These are phyloP conservation scores for Trichocladium uniseriatum DNA, from an alignment of 495 filamentous ascomycete genomes.

Conservation along the genomic window DNA sequence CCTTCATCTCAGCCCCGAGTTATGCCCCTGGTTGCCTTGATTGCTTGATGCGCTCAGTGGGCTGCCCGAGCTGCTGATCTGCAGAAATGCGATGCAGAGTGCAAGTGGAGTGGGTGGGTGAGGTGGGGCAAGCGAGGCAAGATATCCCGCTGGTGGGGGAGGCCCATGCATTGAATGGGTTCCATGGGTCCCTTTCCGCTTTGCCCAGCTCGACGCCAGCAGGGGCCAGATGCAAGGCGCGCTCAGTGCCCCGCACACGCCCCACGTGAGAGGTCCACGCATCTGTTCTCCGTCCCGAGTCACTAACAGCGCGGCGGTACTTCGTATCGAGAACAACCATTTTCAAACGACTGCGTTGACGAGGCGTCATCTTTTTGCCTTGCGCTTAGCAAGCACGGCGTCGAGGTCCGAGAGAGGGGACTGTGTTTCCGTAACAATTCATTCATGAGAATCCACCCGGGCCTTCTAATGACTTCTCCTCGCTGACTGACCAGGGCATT, in stretches of 20 bases:
- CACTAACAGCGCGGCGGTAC: conserved; percentile 18
- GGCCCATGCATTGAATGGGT: background rate
- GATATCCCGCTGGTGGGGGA: conserved; percentile 1
- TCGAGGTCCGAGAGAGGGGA: too few relatives aligned
- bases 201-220: too few relatives aligned
- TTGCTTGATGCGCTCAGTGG: background rate
- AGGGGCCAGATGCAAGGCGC: too few relatives aligned
- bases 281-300: conserved; percentile 6
- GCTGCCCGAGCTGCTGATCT: conserved; percentile 15
- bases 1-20: conserved; percentile 4
- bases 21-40: background rate
- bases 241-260: background rate
- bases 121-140: background rate
- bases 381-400: too few relatives aligned
- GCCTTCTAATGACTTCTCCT: too few relatives aligned
- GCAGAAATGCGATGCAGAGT: background rate
- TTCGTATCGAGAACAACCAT: too few relatives aligned
- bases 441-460: too few relatives aligned
- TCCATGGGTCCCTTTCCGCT: conserved; percentile 3
- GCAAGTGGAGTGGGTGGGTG: background rate
- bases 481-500: too few relatives aligned
- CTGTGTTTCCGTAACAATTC: too few relatives aligned
- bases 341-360: too few relatives aligned
- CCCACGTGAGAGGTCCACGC: conserved; percentile 14
- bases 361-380: too few relatives aligned